phyloP scores from a whole-genome alignment of 129 eudicot genomes.

The Kitagawia praeruptora region DNA sequence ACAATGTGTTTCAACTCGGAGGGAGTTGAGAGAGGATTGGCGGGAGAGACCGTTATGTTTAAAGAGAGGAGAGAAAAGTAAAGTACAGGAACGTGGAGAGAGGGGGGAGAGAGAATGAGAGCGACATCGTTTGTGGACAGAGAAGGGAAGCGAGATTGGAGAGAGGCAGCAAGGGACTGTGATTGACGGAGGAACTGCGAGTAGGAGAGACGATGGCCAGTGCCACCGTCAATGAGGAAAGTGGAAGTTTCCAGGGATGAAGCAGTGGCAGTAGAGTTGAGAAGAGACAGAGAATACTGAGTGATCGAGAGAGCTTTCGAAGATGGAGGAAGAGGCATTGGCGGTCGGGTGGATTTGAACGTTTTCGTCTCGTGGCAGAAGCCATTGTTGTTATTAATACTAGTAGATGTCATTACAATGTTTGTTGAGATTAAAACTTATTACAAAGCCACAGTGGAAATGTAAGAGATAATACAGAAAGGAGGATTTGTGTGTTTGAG shows the following conservation, averaged over 20 bases:
- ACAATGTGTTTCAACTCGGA: conserved; percentile 64
- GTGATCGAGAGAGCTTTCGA: conserved; percentile 52
- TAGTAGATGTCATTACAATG: conserved; percentile 1
- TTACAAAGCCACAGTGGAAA: not conserved
- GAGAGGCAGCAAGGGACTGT: conserved; percentile 45
- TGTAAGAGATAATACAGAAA: not conserved
- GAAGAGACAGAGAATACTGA: conserved; percentile 48
- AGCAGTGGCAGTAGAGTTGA: conserved; percentile 26
- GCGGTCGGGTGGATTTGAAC: conserved; percentile 50
- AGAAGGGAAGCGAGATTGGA: conserved; percentile 28
- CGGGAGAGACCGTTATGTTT: conserved; percentile 65
- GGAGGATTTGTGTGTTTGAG: not conserved
- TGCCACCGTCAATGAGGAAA: conserved; percentile 61
- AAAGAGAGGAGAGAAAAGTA: conserved; percentile 72
- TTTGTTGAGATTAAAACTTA: not conserved
- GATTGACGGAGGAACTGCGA: conserved; percentile 49
- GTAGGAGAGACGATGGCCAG: conserved; percentile 55
- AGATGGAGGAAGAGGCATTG: conserved; percentile 54
- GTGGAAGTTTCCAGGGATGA: conserved; percentile 28
- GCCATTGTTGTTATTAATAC: conserved; percentile 22
- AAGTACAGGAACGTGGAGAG: conserved; percentile 56
- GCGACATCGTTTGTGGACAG: conserved; percentile 34
- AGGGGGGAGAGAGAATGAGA: conserved; percentile 51
- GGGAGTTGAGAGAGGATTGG: conserved; percentile 61
- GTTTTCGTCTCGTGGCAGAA: conserved; percentile 44